These are phyloP conservation scores for Porphyrellus cyaneotinctus DNA, from an alignment of 768 basidiomycete genomes.

Conservation along the genomic window DNA sequence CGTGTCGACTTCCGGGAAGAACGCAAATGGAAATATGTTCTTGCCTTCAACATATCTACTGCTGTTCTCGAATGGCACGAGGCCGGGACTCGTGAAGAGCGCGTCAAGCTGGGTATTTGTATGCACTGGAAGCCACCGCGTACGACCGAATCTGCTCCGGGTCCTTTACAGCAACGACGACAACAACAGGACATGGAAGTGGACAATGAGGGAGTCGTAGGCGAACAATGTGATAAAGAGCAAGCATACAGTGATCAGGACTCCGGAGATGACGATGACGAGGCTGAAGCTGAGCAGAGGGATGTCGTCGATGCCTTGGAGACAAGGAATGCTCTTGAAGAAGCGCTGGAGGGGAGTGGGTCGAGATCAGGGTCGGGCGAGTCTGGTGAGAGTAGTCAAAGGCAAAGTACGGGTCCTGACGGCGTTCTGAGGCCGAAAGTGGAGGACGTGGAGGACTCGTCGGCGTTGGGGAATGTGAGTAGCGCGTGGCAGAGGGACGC, in stretches of 20 bases:
- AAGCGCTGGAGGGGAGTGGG: slow-evolving; percentile 45
- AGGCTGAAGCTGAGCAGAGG: slow-evolving; percentile 52
- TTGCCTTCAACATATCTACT: slow-evolving; percentile 79
- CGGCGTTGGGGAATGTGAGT: slow-evolving; percentile 32
- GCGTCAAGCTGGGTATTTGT: slow-evolving; percentile 61
- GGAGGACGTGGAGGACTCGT: slow-evolving; percentile 57
- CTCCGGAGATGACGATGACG: slow-evolving; percentile 58
- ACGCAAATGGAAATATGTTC: slow-evolving; percentile 82
- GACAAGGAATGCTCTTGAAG: slow-evolving; percentile 50
- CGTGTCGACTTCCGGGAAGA: slow-evolving; percentile 94
- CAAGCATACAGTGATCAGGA: slow-evolving; percentile 28
- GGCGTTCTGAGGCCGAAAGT: slow-evolving; percentile 41
- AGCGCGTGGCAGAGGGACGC: slow-evolving; percentile 16
- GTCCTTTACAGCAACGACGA: slow-evolving; percentile 29
- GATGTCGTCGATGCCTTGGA: slow-evolving; percentile 60
- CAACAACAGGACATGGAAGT: slow-evolving; percentile 30
- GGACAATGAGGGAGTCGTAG: slow-evolving; percentile 22
- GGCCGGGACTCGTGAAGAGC: slow-evolving; percentile 59
- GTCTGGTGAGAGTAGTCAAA: slow-evolving; percentile 35
- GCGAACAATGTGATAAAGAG: slow-evolving; percentile 24
- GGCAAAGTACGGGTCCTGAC: slow-evolving; percentile 26
- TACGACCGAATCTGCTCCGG: slow-evolving; percentile 21
- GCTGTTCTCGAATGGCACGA: slow-evolving; percentile 87
- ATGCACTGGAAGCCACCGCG: slow-evolving; percentile 57
- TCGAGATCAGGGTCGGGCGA: slow-evolving; percentile 27